Conservation (phyloP, 345 rosid species). For the Eucalyptus sideroxylon region DNA sequence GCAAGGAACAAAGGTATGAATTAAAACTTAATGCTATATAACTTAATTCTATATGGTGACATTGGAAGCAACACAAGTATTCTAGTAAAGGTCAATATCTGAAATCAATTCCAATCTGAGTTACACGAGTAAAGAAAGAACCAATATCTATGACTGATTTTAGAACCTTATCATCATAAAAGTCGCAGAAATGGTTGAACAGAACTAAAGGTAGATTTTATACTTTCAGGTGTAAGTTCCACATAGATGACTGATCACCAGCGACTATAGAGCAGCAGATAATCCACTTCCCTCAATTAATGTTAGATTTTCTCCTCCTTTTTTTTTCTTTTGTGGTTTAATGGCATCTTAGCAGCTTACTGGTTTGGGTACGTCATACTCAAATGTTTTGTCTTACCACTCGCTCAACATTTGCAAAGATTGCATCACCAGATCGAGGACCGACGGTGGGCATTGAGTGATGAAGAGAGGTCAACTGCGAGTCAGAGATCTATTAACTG, state of each 20-base stretch:
- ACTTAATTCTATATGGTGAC: not conserved
- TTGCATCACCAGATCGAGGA: slow-evolving; percentile 90
- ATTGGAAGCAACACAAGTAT: not conserved
- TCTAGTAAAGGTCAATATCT: not conserved
- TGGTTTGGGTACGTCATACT: not conserved
- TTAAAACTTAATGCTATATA: not conserved
- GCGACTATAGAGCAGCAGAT: not conserved
- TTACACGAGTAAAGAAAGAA: not conserved
- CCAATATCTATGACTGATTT: not conserved
- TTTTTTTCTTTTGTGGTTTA: not conserved
- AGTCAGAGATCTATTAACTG: not conserved
- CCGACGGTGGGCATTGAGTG: slow-evolving; percentile 54
- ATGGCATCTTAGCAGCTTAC: not conserved
- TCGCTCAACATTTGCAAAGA: slow-evolving; percentile 75
- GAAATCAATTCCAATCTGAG: not conserved
- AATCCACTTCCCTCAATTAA: not conserved
- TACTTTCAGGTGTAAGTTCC: not conserved
- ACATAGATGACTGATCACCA: not conserved
- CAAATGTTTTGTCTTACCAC: slow-evolving; percentile 25
- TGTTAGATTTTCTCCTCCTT: not conserved
- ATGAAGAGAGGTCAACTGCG: not conserved
- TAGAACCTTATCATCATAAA: not conserved
- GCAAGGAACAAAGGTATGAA: not conserved
- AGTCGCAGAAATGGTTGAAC: not conserved
- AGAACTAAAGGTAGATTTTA: not conserved